Conservation (phyloP, 2,329 filamentous ascomycete species). For the Neocucurbitaria cava region DNA sequence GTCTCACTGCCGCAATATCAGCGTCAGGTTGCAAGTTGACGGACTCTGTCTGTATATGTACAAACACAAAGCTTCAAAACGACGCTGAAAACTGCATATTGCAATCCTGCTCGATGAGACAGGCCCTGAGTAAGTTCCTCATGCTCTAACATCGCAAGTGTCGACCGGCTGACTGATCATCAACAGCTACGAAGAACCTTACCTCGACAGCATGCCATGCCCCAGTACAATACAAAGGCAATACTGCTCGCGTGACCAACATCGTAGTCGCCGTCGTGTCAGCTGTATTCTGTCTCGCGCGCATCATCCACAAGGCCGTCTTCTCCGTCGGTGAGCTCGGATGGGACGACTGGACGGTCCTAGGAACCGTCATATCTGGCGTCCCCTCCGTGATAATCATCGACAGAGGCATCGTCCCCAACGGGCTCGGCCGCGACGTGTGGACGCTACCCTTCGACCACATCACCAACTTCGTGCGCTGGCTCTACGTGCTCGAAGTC, state of each 20-base stretch:
- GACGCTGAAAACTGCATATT: conserved; percentile 19
- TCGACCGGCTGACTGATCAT: conserved; percentile 3
- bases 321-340: conserved; percentile 46
- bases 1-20: conserved; percentile 13
- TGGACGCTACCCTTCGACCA: conserved; percentile 56
- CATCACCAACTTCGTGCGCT: conserved; percentile 53
- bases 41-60: conserved; percentile 23
- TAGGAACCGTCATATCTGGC: conserved; percentile 27
- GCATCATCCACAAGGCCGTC: conserved; percentile 48
- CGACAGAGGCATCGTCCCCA: conserved; percentile 20
- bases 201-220: conserved; percentile 50
- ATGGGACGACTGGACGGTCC: conserved; percentile 48
- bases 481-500: conserved; percentile 42
- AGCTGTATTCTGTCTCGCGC: conserved; percentile 41
- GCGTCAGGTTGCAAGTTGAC: conserved; percentile 18
- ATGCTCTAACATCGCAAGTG: neutral
- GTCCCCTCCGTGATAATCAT: conserved; percentile 37
- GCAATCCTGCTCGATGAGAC: conserved; percentile 21
- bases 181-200: conserved; percentile 51
- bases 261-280: conserved; percentile 46
- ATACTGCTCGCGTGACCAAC: conserved; percentile 40
- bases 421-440: conserved; percentile 60
- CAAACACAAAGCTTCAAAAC: conserved; percentile 17
- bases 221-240: conserved; percentile 46
- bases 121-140: conserved; percentile 19